phyloP scores from a whole-genome alignment of 2,329 filamentous ascomycete genomes.

The Amauroascus niger region DNA sequence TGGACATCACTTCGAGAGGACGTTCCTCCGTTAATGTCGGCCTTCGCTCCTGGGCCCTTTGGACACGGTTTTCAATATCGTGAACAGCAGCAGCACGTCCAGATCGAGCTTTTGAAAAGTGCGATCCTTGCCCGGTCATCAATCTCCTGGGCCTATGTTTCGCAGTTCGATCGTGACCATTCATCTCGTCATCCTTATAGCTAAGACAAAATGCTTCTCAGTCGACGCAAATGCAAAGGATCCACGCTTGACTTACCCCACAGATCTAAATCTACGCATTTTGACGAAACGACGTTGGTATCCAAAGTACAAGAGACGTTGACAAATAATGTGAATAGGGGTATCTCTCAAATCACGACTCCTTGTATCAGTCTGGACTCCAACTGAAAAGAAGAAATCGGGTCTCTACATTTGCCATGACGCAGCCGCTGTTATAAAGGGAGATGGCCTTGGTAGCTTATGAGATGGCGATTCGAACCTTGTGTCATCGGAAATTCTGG shows the following conservation, averaged over 20 bases:
- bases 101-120: conserved; percentile 7
- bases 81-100: background rate
- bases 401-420: background rate
- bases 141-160: background rate
- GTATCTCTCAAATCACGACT: background rate
- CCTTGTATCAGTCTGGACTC: background rate
- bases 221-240: background rate
- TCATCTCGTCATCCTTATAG: background rate
- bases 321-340: background rate
- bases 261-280: conserved; percentile 5
- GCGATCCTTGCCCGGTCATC: conserved; percentile 8
- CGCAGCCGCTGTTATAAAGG: conserved; percentile 1
- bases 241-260: background rate
- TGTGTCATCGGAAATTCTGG: background rate
- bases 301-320: background rate
- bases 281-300: background rate
- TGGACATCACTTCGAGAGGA: background rate
- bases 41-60: background rate
- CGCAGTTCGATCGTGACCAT: background rate
- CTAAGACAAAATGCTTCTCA: background rate
- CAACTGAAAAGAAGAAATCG: background rate
- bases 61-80: background rate
- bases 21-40: background rate
- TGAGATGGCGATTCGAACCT: conserved; percentile 2
- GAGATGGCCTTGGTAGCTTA: background rate